Evolutionary conservation across 2,329 filamentous ascomycete species (phyloP).

Genomic region (Neonectria hederae): DNA sequence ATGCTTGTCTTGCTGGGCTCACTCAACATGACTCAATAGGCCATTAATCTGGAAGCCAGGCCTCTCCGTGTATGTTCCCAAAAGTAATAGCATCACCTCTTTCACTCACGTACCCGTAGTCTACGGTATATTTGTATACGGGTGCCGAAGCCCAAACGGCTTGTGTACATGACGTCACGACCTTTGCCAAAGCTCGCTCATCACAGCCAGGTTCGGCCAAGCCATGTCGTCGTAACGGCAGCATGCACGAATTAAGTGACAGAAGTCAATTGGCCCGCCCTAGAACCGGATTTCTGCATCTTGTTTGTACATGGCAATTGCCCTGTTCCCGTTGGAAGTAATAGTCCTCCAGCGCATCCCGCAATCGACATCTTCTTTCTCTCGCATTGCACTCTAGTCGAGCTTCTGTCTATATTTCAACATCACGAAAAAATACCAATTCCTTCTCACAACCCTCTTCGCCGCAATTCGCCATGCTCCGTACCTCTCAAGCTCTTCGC

Average conservation of each 20-base stretch:
- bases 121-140: too few relatives aligned
- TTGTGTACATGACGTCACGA: conserved; percentile 40
- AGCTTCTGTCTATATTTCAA: neutral
- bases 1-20: neutral
- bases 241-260: conserved; percentile 1
- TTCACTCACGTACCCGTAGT: neutral
- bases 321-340: too few relatives aligned
- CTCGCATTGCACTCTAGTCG: neutral
- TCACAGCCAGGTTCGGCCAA: conserved; percentile 10
- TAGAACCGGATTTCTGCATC: conserved; percentile 7
- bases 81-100: too few relatives aligned
- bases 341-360: neutral
- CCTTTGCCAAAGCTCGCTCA: conserved; percentile 23
- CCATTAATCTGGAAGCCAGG: neutral
- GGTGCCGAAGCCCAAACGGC: neutral
- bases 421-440: neutral
- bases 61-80: neutral
- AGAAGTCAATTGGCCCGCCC: conserved; percentile 9
- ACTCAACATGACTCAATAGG: neutral
- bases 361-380: neutral
- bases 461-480: conserved; percentile 43
- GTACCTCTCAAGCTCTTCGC: conserved; percentile 40
- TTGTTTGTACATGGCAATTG: neutral
- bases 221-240: conserved; percentile 37
- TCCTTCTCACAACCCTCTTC: neutral